Evolutionary conservation across 148 eudicot genomes (phyloP), one percentile per base, ranked within the genome.

Genomic region (Rhododendron mucronatum): DNA sequence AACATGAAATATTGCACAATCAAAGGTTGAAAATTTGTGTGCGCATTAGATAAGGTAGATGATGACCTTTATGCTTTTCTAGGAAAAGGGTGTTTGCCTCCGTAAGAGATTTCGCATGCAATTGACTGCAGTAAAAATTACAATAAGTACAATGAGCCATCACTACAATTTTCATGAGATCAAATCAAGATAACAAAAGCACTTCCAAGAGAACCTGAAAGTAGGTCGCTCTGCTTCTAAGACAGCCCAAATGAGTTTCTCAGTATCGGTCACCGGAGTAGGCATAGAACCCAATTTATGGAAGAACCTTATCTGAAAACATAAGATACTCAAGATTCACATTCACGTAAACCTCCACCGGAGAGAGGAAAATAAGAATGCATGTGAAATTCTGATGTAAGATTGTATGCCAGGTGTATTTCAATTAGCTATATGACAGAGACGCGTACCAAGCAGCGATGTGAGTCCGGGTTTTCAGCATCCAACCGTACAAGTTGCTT

Each of bases 401-500:
- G 20, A 71, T 28, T 69, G 33, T 3, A 16, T 83, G 48, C 14
- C 35, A 50, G 53, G 33, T 33, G 2, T 83, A 48, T 48, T 28
- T 39, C 53, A 44, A 61, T 44, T 61, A 61, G 37, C 16, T 74
- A 50, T 14, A 14, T 9, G 78, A 35, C 13, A 59, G 67, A 47
- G 12, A 59, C 13, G 47, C 91, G 80, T 96, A 97, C 99, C 99
- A 95, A 92, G 87, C 98, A 95, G 82, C 98, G 90, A 89, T 97
- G 99, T 20, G 98, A 82, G 76, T 95, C 95, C 63, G 96, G 95
- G 87, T 87, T 91, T 86, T 94, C 98, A 55, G 96, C 94, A 91
- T 97, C 98, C 93, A 97, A 87, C 89, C 94, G 93, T 81, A 90
- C 57, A 82, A 97, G 89, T 89, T 95, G 93, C 93, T 97, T 97